phyloP scores from a whole-genome alignment of 768 basidiomycete species.

The Nevesoporus exiguus region DNA sequence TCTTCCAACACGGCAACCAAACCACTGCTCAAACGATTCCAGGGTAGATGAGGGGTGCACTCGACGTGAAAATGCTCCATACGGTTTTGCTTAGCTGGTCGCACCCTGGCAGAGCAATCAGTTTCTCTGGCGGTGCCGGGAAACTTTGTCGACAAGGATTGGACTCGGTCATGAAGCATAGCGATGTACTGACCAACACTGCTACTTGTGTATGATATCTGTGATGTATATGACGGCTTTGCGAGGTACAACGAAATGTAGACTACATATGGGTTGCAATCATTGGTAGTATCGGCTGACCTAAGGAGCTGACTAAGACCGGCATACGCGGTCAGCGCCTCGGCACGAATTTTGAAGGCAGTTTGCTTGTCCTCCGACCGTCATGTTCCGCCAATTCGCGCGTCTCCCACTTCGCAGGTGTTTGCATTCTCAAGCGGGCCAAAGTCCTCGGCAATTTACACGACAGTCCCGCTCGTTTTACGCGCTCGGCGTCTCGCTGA shows the following conservation, averaged over 20 bases:
- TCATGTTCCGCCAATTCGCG: slow-evolving; percentile 55
- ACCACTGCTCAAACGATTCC: neutral
- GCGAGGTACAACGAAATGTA: slow-evolving; percentile 11
- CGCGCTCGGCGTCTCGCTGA: slow-evolving; percentile 43
- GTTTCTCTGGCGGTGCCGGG: slow-evolving; percentile 19
- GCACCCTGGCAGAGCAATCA: neutral
- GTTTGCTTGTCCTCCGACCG: slow-evolving; percentile 9
- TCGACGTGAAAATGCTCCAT: neutral
- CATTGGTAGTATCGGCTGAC: neutral
- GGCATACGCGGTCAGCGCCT: neutral
- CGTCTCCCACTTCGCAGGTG: slow-evolving; percentile 52
- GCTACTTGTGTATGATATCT: slow-evolving; percentile 21
- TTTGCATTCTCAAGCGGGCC: slow-evolving; percentile 42
- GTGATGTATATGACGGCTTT: slow-evolving; percentile 4
- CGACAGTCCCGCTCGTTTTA: slow-evolving; percentile 30
- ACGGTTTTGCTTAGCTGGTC: neutral
- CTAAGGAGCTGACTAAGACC: slow-evolving; percentile 19
- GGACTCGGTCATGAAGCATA: slow-evolving; percentile 3
- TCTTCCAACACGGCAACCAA: neutral
- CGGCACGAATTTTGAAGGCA: slow-evolving; percentile 23
- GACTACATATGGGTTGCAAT: neutral
- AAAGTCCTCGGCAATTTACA: slow-evolving; percentile 19
- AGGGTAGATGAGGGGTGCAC: slow-evolving; percentile 21
- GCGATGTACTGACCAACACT: slow-evolving; percentile 6
- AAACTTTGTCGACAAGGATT: slow-evolving; percentile 10